These are phyloP conservation scores for Oehlia diaphana DNA, from an alignment of 192 early-diverging fungal genomes.

Conservation along the genomic window DNA sequence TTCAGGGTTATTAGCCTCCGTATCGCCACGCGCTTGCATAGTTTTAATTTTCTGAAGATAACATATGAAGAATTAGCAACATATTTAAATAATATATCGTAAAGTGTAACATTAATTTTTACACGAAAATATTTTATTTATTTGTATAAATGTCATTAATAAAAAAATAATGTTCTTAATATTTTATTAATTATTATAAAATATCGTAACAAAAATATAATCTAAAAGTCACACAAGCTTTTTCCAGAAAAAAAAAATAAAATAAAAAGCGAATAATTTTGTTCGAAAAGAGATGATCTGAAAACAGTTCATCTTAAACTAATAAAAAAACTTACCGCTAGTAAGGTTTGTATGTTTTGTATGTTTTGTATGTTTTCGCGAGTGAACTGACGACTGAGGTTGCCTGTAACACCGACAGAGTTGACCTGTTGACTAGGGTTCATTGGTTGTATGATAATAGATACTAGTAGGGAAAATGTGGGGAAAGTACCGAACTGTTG, in stretches of 20 bases:
- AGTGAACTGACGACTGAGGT: background rate
- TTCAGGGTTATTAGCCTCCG: slow-evolving; percentile 75
- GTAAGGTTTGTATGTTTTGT: background rate
- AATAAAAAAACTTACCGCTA: background rate
- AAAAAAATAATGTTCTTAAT: background rate
- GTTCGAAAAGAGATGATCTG: background rate
- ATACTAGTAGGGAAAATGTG: background rate
- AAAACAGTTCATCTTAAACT: background rate
- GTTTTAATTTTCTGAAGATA: background rate
- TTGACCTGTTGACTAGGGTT: background rate
- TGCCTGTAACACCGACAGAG: background rate
- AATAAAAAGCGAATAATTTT: background rate
- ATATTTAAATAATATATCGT: background rate
- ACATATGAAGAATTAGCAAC: background rate
- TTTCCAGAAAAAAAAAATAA: background rate
- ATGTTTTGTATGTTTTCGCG: background rate
- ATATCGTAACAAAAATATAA: background rate
- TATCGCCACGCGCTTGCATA: slow-evolving; percentile 68
- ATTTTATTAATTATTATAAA: too few species aligned
- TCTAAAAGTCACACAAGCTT: background rate
- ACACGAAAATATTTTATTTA: background rate
- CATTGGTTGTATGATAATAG: background rate
- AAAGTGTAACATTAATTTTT: background rate
- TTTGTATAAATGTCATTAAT: background rate
- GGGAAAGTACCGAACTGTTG: background rate